phyloP scores from a whole-genome alignment of 208 protist genomes.

The Trypanosoma lewisi region DNA sequence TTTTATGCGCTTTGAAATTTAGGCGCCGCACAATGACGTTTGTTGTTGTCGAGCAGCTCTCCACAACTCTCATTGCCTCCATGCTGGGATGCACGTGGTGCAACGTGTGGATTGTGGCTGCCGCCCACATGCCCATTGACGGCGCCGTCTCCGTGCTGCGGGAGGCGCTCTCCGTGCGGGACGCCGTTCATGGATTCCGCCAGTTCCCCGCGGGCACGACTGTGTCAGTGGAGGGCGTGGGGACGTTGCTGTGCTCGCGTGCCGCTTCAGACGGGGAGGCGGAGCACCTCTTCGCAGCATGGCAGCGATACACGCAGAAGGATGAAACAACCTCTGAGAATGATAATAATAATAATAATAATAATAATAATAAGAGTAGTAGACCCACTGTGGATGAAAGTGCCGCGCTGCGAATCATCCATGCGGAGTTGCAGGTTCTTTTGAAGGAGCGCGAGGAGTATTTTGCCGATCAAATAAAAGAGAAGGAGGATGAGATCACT shows the following conservation, averaged over 20 bases:
- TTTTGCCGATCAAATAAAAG: slow-evolving; percentile 10
- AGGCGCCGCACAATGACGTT: slow-evolving; percentile 10
- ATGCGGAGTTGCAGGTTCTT: not conserved
- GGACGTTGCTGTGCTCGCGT: slow-evolving; percentile 4
- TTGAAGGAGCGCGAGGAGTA: slow-evolving; percentile 8
- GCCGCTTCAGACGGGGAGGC: slow-evolving; percentile 19
- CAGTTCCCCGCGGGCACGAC: not conserved
- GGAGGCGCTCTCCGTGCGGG: slow-evolving; percentile 21
- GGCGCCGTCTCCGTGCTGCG: slow-evolving; percentile 9
- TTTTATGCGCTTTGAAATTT: slow-evolving; percentile 25
- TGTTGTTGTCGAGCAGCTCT: slow-evolving; percentile 25
- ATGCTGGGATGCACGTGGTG: slow-evolving; percentile 14
- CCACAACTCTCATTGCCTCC: slow-evolving; percentile 24
- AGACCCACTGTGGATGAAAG: slow-evolving; percentile 6
- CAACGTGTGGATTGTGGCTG: slow-evolving; percentile 18
- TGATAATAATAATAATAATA: no score
- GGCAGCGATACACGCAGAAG: not conserved
- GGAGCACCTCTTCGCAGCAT: not conserved
- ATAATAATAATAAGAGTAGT: no score
- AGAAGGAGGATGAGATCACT: slow-evolving; percentile 12
- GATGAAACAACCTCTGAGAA: not conserved
- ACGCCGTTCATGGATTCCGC: slow-evolving; percentile 18
- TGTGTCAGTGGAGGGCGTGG: not conserved
- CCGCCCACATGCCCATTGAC: not conserved
- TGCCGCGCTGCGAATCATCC: not conserved